Conservation (phyloP, 495 filamentous ascomycete genomes). For the Penicillium mononematosum region DNA sequence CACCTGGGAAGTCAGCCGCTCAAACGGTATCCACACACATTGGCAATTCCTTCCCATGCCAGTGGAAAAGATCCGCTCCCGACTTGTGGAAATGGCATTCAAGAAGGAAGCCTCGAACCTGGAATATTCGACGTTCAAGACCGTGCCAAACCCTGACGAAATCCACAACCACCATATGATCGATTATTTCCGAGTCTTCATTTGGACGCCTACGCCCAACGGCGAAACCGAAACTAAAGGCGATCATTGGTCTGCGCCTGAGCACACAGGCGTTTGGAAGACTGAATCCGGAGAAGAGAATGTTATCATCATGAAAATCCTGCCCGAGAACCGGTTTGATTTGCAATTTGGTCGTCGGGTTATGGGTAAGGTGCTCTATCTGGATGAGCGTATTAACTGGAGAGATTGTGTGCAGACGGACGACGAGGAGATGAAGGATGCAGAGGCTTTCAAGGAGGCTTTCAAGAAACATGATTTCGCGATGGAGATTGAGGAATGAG, state of each 20-base stretch:
- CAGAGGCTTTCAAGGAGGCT: conserved; percentile 75
- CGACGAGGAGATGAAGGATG: conserved; percentile 76
- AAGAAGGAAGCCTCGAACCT: conserved; percentile 78
- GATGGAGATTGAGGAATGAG: conserved; percentile 31
- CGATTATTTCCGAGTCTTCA: conserved; percentile 85
- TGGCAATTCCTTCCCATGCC: conserved; percentile 93
- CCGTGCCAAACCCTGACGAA: conserved; percentile 21
- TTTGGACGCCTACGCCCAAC: conserved; percentile 52
- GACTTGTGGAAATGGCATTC: conserved; percentile 79
- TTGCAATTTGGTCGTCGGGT: conserved; percentile 72
- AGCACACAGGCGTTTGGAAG: conserved; percentile 10
- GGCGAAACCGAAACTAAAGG: conserved; percentile 13
- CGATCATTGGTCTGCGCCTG: conserved; percentile 8
- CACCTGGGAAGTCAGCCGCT: conserved; percentile 85
- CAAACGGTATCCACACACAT: conserved; percentile 76
- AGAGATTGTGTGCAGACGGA: conserved; percentile 73
- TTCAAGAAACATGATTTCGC: conserved; percentile 86
- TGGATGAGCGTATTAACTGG: conserved; percentile 77
- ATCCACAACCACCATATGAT: conserved; percentile 47
- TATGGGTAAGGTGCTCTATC: conserved; percentile 78
- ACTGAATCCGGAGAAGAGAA: conserved; percentile 35
- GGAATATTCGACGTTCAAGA: conserved; percentile 57
- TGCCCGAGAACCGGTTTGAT: conserved; percentile 56
- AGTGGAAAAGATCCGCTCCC: conserved; percentile 57
- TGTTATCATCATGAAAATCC: conserved; percentile 51